Percentiles rank a stretch among this genome's conserved stretches.
Evolutionary conservation across 2,329 filamentous ascomycete genomes (phyloP).

Genomic region (Bipolaris bicolor): DNA sequence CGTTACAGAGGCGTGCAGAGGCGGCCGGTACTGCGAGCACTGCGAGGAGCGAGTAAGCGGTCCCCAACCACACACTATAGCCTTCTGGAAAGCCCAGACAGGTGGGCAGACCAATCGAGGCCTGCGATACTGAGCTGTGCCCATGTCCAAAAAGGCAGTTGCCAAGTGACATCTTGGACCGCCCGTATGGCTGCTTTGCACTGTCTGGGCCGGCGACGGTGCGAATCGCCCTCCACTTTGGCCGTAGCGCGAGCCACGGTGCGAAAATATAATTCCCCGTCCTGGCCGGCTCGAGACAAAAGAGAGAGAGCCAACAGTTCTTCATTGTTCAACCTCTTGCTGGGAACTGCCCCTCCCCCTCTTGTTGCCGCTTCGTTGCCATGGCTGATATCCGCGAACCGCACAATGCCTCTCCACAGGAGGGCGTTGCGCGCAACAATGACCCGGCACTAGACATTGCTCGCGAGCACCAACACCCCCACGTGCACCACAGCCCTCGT

Average conservation of each 20-base stretch:
- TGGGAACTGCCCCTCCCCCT: constrained; percentile 33
- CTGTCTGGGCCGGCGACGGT: constrained; percentile 36
- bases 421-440: constrained; percentile 39
- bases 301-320: constrained; percentile 28
- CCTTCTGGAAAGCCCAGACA: constrained; percentile 37
- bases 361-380: constrained; percentile 34
- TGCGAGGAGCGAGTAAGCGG: constrained; percentile 30
- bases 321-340: constrained; percentile 30
- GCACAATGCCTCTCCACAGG: constrained; percentile 46
- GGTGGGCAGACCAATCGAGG: constrained; percentile 39
- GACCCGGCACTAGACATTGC: constrained; percentile 49
- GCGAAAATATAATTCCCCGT: constrained; percentile 43
- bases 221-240: constrained; percentile 31
- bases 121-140: constrained; percentile 16
- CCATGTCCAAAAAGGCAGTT: constrained; percentile 46
- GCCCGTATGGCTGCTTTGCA: constrained; percentile 26
- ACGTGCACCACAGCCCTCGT: constrained; percentile 47
- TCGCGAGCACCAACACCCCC: constrained; percentile 48
- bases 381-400: constrained; percentile 41
- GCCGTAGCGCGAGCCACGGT: constrained; percentile 35
- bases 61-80: constrained; percentile 18
- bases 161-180: constrained; percentile 34
- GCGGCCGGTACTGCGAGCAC: constrained; percentile 18
- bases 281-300: constrained; percentile 18
- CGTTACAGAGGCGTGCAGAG: constrained; percentile 30